These are phyloP conservation scores for Entoloma clypeatum DNA, from an alignment of 1,284 basidiomycete genomes.

Conservation along the genomic window DNA sequence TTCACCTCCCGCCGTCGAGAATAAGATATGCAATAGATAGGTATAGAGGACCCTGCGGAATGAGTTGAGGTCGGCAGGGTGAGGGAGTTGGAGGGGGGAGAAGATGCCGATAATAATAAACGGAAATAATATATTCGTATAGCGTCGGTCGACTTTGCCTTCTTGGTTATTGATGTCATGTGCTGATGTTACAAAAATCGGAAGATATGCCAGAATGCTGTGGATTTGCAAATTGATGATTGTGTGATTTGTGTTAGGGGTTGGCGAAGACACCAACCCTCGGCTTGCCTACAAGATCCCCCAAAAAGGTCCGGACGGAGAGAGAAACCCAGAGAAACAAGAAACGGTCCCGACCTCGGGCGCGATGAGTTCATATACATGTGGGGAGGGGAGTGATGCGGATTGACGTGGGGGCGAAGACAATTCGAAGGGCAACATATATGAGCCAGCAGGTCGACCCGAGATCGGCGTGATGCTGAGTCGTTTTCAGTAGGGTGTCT, in stretches of 20 bases:
- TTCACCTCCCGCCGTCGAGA: too few species aligned
- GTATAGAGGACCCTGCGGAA: conserved; percentile 5
- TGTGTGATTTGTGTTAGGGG: too few species aligned
- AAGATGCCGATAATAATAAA: conserved; percentile 11
- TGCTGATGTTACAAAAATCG: conserved; percentile 4
- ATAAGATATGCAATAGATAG: conserved; percentile 4
- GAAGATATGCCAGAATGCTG: neutral
- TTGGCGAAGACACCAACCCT: too few species aligned
- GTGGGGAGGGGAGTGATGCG: conserved; percentile 1
- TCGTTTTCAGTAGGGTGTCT: conserved; percentile 3
- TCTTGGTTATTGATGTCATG: conserved; percentile 1
- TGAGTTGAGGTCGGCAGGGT: neutral
- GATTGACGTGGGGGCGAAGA: neutral
- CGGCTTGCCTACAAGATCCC: too few species aligned
- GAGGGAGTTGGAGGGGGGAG: neutral
- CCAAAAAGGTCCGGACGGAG: too few species aligned
- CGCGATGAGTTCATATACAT: conserved; percentile 9
- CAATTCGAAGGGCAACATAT: neutral
- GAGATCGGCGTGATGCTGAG: neutral
- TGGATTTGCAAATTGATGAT: too few species aligned
- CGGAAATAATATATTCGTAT: conserved; percentile 5
- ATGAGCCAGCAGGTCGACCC: neutral
- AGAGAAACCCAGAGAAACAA: too few species aligned
- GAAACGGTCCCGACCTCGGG: conserved; percentile 12
- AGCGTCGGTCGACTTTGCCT: neutral